Evolutionary conservation across 1,139 yeast species (phyloP).

Genomic region (Suhomyces bolitotheri): DNA sequence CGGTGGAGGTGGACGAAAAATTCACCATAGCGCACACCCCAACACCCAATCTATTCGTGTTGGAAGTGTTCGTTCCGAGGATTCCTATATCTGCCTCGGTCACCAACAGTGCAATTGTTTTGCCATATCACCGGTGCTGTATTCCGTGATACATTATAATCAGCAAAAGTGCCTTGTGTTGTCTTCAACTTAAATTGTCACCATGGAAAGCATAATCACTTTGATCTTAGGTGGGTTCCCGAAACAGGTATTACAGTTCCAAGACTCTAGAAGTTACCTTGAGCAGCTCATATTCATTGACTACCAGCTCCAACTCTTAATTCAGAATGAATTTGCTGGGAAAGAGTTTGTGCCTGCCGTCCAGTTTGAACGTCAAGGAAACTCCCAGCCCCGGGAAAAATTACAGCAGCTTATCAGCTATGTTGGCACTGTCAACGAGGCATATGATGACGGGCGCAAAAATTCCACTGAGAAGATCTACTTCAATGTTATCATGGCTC

Average conservation of each 20-base stretch:
- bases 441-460: conserved; percentile 28
- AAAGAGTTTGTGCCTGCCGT: conserved; percentile 27
- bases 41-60: neutral
- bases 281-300: conserved; percentile 42
- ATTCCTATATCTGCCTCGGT: no score
- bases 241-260: conserved; percentile 31
- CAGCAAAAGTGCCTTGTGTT: no score
- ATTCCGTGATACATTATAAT: no score
- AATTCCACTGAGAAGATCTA: conserved; percentile 36
- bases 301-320: conserved; percentile 38
- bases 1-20: neutral
- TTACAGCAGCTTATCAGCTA: conserved; percentile 32
- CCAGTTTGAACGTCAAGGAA: conserved; percentile 20
- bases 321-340: conserved; percentile 35
- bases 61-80: neutral
- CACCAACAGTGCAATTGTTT: no score
- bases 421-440: conserved; percentile 30
- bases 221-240: conserved; percentile 46
- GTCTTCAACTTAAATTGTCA: neutral
- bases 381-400: conserved; percentile 24
- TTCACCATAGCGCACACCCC: neutral
- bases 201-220: conserved; percentile 9
- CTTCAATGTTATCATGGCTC: conserved; percentile 36
- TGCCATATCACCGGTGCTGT: no score
- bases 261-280: conserved; percentile 38